Percentiles rank a stretch among this genome's conserved stretches.
Evolutionary conservation across 1,284 basidiomycete species (phyloP).

Genomic region (Cerioporus squamosus): DNA sequence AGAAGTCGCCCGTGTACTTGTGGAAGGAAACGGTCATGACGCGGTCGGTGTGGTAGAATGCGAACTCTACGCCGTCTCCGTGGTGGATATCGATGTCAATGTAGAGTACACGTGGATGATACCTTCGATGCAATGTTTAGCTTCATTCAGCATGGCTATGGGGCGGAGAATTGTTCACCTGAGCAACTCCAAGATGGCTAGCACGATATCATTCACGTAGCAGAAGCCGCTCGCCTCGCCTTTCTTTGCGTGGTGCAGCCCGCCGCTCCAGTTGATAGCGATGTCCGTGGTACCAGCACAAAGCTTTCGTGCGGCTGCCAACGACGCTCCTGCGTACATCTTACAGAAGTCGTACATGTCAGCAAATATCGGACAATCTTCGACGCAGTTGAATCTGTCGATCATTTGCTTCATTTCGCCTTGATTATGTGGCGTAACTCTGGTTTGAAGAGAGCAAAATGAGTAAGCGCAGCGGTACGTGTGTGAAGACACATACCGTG

Average conservation of each 20-base stretch:
- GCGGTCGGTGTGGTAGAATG: conserved; percentile 97
- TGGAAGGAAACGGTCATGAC: conserved; percentile 99
- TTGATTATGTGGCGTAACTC: conserved; percentile 85
- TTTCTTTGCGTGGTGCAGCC: conserved; percentile 94
- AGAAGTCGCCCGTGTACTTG: conserved; percentile 99
- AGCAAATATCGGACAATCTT: conserved; percentile 93
- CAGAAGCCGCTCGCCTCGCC: conserved; percentile 97
- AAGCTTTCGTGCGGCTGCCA: conserved; percentile 89
- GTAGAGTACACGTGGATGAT: conserved; percentile 90
- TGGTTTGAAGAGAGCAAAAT: conserved; percentile 32
- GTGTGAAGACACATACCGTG: conserved; percentile 56
- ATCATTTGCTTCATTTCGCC: conserved; percentile 74
- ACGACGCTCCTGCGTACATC: conserved; percentile 90
- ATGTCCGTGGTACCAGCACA: conserved; percentile 91
- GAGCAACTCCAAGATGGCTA: conserved; percentile 91
- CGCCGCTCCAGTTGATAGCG: conserved; percentile 97
- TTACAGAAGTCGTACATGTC: conserved; percentile 93
- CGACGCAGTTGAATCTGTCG: conserved; percentile 87
- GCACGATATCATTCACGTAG: conserved; percentile 95
- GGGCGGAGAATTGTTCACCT: conserved; percentile 45
- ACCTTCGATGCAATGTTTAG: conserved; percentile 48
- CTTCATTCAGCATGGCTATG: neutral
- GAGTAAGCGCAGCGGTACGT: neutral
- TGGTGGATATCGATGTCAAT: conserved; percentile 99
- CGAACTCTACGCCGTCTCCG: conserved; percentile 95